Percentiles rank a stretch among this genome's conserved stretches.
Evolutionary conservation across 2,329 filamentous ascomycete species (phyloP).

Genomic region (Polychaeton citri): DNA sequence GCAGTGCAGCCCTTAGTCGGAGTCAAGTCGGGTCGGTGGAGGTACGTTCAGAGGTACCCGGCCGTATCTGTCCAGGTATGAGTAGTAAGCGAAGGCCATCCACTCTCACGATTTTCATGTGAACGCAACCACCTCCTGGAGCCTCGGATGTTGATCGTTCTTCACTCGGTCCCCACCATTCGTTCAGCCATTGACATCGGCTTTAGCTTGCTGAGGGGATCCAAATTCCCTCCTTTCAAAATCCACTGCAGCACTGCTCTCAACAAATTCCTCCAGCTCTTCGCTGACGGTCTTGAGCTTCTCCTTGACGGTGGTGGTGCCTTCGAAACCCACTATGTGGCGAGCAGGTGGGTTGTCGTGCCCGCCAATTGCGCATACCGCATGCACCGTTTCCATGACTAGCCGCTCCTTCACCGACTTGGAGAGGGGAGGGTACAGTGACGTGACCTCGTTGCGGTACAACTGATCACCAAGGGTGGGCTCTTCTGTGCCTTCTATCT

Average conservation of each 20-base stretch:
- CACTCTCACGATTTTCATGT: too few relatives aligned
- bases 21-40: too few relatives aligned
- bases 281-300: conserved; percentile 94
- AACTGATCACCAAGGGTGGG: conserved; percentile 32
- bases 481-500: conserved; percentile 36
- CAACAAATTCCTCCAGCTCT: conserved; percentile 90
- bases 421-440: conserved; percentile 63
- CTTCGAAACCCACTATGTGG: conserved; percentile 88
- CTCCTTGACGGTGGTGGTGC: conserved; percentile 77
- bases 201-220: too few relatives aligned
- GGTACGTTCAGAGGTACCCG: too few relatives aligned
- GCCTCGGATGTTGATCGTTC: too few relatives aligned
- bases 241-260: conserved; percentile 78
- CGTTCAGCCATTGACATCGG: too few relatives aligned
- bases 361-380: conserved; percentile 79
- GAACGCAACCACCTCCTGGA: too few relatives aligned
- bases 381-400: conserved; percentile 80
- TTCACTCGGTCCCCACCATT: too few relatives aligned
- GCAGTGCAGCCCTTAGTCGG: too few relatives aligned
- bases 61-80: too few relatives aligned
- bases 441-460: conserved; percentile 40
- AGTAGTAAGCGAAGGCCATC: too few relatives aligned
- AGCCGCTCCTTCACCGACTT: conserved; percentile 55
- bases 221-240: too few relatives aligned
- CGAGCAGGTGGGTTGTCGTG: conserved; percentile 91